phyloP scores from a whole-genome alignment of 129 eudicot species.

The Cynara cardunculus region DNA sequence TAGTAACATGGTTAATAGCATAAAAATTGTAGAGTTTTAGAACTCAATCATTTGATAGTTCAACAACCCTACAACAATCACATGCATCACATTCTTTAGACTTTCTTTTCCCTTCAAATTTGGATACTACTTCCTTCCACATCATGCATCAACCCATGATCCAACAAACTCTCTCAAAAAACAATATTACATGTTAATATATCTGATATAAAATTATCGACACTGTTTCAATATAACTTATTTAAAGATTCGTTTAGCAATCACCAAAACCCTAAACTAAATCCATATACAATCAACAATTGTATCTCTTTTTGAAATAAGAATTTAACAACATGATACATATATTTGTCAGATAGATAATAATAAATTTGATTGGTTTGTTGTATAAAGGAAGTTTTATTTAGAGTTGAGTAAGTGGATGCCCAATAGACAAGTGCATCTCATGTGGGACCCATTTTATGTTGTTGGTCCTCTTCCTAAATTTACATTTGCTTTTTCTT shows the following conservation, averaged over 20 bases:
- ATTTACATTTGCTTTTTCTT: constrained; percentile 36
- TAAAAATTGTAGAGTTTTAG: constrained; percentile 11
- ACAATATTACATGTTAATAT: neutral
- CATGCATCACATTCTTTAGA: constrained; percentile 65
- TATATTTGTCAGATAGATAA: neutral
- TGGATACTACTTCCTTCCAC: constrained; percentile 15
- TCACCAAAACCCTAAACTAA: neutral
- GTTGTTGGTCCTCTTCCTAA: constrained; percentile 54
- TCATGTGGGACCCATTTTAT: constrained; percentile 50
- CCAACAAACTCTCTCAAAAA: constrained; percentile 16
- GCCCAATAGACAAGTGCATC: constrained; percentile 57
- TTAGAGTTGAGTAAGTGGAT: constrained; percentile 21
- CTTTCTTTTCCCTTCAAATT: constrained; percentile 22
- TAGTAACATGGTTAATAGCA: constrained; percentile 28
- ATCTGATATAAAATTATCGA: neutral
- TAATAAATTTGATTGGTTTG: too few species aligned
- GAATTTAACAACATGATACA: neutral
- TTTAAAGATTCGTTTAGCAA: neutral
- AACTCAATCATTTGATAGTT: constrained; percentile 56
- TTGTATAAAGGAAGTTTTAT: too few species aligned
- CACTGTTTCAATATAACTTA: neutral
- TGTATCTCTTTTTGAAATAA: neutral
- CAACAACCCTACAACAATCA: constrained; percentile 70
- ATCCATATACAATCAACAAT: neutral
- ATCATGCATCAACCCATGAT: constrained; percentile 7